phyloP scores from a whole-genome alignment of 2,329 filamentous ascomycete species.

The Trichoderma afroharzianum region DNA sequence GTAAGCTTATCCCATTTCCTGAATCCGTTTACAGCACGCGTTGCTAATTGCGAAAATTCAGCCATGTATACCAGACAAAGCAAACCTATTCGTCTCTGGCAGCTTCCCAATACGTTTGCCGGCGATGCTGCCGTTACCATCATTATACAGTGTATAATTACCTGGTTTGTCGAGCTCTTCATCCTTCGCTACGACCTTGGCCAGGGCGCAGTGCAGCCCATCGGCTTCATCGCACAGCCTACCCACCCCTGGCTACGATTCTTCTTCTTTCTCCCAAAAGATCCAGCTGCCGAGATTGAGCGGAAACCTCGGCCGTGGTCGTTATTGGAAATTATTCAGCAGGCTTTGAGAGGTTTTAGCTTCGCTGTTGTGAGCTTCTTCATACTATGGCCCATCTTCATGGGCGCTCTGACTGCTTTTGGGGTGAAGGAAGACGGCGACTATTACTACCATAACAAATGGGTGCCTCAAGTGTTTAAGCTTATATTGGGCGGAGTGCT shows the following conservation, averaged over 20 bases:
- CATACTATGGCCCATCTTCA: constrained; percentile 1
- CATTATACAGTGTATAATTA: constrained; percentile 3
- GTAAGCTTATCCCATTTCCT: not conserved
- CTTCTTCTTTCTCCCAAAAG: not conserved
- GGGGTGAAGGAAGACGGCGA: not conserved
- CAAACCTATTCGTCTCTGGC: constrained; percentile 2
- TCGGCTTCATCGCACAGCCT: not conserved
- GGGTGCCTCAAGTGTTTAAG: constrained; percentile 2
- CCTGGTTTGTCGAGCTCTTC: constrained; percentile 7
- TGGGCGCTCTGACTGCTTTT: constrained; percentile 1
- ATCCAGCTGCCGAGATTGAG: not conserved
- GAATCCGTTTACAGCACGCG: not conserved
- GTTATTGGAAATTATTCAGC: not conserved
- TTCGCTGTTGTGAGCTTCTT: constrained; percentile 1
- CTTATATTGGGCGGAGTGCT: not conserved
- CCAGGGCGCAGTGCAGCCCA: not conserved
- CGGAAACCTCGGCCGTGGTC: not conserved
- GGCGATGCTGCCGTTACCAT: constrained; percentile 9
- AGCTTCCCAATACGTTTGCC: constrained; percentile 1
- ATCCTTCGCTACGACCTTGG: constrained; percentile 6
- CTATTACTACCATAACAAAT: not conserved
- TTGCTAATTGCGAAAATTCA: not conserved
- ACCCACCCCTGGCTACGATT: not conserved
- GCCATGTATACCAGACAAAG: constrained; percentile 9
- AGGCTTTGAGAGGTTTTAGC: not conserved